These are phyloP conservation scores for Fusarium nygamai DNA, from an alignment of 2,329 filamentous ascomycete species.

Conservation along the genomic window DNA sequence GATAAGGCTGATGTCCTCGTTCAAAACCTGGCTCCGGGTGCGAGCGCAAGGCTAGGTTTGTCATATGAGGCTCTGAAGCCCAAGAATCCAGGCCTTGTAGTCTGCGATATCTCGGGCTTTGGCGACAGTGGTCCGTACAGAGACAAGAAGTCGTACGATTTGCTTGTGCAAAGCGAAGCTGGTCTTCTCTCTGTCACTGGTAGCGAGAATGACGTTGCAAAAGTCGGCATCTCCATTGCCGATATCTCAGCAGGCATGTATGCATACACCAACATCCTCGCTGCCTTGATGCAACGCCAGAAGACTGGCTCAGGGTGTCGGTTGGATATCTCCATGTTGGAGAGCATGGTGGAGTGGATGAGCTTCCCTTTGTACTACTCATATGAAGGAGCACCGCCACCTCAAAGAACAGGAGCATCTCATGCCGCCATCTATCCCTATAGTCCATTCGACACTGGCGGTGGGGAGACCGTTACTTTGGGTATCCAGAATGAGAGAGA, in stretches of 20 bases:
- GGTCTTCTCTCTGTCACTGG: slow-evolving; percentile 63
- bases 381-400: slow-evolving; percentile 55
- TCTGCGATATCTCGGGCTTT: slow-evolving; percentile 65
- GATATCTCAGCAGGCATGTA: slow-evolving; percentile 65
- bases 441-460: slow-evolving; percentile 62
- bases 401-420: slow-evolving; percentile 58
- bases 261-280: slow-evolving; percentile 61
- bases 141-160: slow-evolving; percentile 65
- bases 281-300: slow-evolving; percentile 58
- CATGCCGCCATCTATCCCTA: slow-evolving; percentile 67
- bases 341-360: slow-evolving; percentile 70
- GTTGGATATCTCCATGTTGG: slow-evolving; percentile 67
- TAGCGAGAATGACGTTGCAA: slow-evolving; percentile 54
- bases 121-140: slow-evolving; percentile 61
- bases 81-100: slow-evolving; percentile 57
- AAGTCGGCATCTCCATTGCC: slow-evolving; percentile 64
- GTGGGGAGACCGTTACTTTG: slow-evolving; percentile 61
- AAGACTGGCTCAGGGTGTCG: slow-evolving; percentile 59
- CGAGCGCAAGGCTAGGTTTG: slow-evolving; percentile 57
- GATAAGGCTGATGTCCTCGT: slow-evolving; percentile 60
- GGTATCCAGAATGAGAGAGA: slow-evolving; percentile 68
- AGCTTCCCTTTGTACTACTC: slow-evolving; percentile 65
- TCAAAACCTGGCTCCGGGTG: slow-evolving; percentile 63
- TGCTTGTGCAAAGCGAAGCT: slow-evolving; percentile 65
- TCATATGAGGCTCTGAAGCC: slow-evolving; percentile 55